phyloP scores from a whole-genome alignment of 75 land plant species.

The Picea sitchensis region DNA sequence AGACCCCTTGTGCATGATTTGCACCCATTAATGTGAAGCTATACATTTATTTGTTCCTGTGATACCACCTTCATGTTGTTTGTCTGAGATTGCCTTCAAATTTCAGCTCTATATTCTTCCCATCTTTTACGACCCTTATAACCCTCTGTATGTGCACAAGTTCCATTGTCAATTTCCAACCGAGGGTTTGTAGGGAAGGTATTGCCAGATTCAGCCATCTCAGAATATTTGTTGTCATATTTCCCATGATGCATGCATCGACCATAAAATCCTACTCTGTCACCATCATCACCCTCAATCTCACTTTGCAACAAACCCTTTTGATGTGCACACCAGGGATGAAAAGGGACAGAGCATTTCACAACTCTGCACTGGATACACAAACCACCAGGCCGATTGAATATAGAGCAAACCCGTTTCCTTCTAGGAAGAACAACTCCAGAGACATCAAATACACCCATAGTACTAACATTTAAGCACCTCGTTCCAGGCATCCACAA shows the following conservation, averaged over 20 bases:
- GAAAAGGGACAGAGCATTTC: constrained; percentile 57
- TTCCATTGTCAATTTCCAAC: constrained; percentile 34
- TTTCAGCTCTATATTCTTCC: constrained; percentile 29
- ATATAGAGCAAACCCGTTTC: constrained; percentile 67
- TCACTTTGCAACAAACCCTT: constrained; percentile 87
- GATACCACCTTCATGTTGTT: no score
- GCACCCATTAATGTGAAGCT: no score
- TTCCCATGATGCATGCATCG: constrained; percentile 63
- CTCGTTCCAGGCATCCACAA: constrained; percentile 87
- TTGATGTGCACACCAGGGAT: constrained; percentile 89
- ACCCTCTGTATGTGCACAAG: constrained; percentile 22
- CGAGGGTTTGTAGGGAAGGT: neutral
- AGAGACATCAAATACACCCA: constrained; percentile 83
- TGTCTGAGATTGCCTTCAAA: neutral
- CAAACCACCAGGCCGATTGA: constrained; percentile 70
- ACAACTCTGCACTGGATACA: constrained; percentile 73
- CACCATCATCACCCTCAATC: constrained; percentile 50
- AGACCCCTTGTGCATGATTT: no score
- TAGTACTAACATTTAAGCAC: constrained; percentile 75
- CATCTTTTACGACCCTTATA: constrained; percentile 56
- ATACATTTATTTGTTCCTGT: no score
- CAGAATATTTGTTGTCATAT: neutral
- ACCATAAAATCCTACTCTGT: constrained; percentile 78
- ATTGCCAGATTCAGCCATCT: constrained; percentile 10
- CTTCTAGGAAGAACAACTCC: constrained; percentile 43